These are phyloP conservation scores for Rhodotorula diobovata DNA, from an alignment of 768 basidiomycete species.

Conservation along the genomic window DNA sequence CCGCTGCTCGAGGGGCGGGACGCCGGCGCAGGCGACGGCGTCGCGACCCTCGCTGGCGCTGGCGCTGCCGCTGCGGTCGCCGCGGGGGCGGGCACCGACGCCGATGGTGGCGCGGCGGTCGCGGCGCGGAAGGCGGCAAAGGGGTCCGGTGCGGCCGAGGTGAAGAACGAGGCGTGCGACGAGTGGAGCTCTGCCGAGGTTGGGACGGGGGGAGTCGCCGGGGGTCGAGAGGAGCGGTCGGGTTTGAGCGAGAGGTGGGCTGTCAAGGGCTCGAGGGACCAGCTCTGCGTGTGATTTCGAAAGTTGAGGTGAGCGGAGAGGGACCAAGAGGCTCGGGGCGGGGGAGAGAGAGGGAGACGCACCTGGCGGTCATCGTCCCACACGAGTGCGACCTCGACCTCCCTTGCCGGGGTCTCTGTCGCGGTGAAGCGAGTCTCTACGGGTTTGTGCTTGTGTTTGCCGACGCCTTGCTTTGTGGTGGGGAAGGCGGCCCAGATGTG, in stretches of 20 bases:
- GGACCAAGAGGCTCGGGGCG: not conserved
- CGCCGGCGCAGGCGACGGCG: not conserved
- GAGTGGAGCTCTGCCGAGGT: not conserved
- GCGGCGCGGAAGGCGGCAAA: not conserved
- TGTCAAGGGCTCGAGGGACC: conserved; percentile 5
- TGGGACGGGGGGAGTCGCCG: conserved; percentile 6
- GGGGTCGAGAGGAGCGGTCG: conserved; percentile 5
- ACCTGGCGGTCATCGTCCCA: conserved; percentile 18
- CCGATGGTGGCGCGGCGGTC: not conserved
- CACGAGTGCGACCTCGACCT: conserved; percentile 9
- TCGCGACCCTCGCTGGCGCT: no score
- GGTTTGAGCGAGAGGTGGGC: conserved; percentile 15
- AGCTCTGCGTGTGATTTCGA: not conserved
- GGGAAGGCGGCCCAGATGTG: conserved; percentile 19
- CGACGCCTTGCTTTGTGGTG: conserved; percentile 1
- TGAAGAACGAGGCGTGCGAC: not conserved
- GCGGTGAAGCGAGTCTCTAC: conserved; percentile 8
- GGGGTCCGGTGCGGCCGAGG: conserved; percentile 2
- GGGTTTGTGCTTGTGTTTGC: conserved; percentile 2
- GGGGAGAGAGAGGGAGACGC: not conserved
- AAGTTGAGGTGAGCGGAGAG: no score
- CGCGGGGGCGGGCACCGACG: no score
- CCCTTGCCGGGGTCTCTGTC: not conserved
- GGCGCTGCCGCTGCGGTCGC: not conserved
- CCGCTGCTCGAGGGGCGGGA: not conserved